Conservation (phyloP, 306 rosid genomes). For the Luffa aegyptiaca region DNA sequence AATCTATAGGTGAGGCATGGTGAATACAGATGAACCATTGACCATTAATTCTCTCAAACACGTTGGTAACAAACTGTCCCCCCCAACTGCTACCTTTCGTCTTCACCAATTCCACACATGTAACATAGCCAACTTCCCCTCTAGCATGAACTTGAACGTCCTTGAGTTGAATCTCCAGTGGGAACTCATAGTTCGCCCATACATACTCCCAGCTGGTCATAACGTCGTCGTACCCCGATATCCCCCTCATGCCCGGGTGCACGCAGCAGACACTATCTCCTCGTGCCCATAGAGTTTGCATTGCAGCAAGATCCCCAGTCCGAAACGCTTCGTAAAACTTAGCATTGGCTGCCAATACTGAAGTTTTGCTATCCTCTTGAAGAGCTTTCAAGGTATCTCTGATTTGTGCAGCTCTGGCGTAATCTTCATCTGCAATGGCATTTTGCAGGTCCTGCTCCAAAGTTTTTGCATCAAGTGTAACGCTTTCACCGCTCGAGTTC, state of each 20-base stretch:
- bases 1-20: constrained; percentile 82
- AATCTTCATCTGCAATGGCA: constrained; percentile 82
- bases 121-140: constrained; percentile 74
- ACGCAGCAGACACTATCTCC: constrained; percentile 63
- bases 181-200: constrained; percentile 95
- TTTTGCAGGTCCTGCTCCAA: constrained; percentile 53
- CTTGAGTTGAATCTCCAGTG: constrained; percentile 64
- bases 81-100: constrained; percentile 91
- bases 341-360: constrained; percentile 47
- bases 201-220: constrained; percentile 84
- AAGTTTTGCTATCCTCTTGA: constrained; percentile 44
- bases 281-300: constrained; percentile 82
- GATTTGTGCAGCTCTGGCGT: constrained; percentile 68
- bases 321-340: constrained; percentile 61
- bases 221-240: constrained; percentile 73
- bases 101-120: constrained; percentile 82
- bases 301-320: constrained; percentile 66
- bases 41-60: constrained; percentile 65
- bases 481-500: constrained; percentile 38
- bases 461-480: constrained; percentile 41
- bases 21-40: constrained; percentile 71
- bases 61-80: constrained; percentile 79
- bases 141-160: constrained; percentile 59
- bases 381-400: constrained; percentile 62
- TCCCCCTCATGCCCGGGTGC: constrained; percentile 76